Base-by-base conservation (phyloP, 768 basidiomycete genomes). In the Plicaturopsis crispa region DNA sequence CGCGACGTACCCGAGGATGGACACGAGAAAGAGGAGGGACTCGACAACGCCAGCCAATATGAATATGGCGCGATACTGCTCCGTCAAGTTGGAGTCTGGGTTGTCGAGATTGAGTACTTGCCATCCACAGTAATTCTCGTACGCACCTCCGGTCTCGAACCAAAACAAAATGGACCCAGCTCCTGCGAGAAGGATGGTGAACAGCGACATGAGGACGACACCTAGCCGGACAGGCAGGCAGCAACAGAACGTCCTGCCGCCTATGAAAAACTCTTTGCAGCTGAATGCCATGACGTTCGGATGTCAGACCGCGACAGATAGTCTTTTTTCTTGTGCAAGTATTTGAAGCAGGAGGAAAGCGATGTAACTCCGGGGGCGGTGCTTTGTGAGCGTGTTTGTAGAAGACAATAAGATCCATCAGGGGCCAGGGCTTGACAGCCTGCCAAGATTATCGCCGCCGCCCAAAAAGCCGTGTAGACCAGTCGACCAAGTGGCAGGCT, bases 151-250 rank as follows among this genome's bases (percentile, higher is more conserved):
- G 13, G 81, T 55, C 51, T 81, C 75, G 52, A 74, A 78, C 80
- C 79, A 84, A 18, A 79, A 48, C 24, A 74, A 50, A 44, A 73
- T 54, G 3, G 75, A 64, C 22, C 82, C 59, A 13, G 71, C 42
- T 2, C 73, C 79, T 6, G 76, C 63, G 21, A 80, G 57, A 14
- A 80, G 45, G 38, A 79, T 68, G 1, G 70, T 71, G 6, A 81
- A 54, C 3, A 69, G 41, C 20, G 76, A 66, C 64, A 78, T 69
- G 31, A 70, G 47, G 32, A 76, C 60, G 22, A 82, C 78, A 23
- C 82, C 78, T 4, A 73, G 39, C 40, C 80, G 69, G 5, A 80
- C 76, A 20, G 78, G 78, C 43, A 82, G 53, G 46, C 80, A 80
- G 47, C 65, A 80, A 49, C 80, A 83, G 51, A 72, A 81, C 3